phyloP scores from a whole-genome alignment of 1,284 basidiomycete genomes.

The Marasmius fiardii region DNA sequence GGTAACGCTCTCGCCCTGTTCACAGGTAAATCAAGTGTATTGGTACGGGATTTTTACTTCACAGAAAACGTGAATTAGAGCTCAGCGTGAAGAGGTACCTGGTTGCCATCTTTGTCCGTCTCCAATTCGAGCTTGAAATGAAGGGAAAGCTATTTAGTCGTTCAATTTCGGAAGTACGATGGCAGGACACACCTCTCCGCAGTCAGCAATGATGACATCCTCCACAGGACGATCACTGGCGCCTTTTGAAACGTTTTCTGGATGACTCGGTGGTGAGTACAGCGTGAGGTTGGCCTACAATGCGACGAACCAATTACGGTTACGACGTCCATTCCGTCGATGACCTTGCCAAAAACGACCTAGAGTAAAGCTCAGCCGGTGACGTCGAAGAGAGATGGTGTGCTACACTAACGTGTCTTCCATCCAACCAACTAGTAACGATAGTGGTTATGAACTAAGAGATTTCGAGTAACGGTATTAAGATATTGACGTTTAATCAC shows the following conservation, averaged over 20 bases:
- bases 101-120: constrained; percentile 65
- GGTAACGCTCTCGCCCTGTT: constrained; percentile 26
- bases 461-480: constrained; percentile 11
- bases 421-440: constrained; percentile 75
- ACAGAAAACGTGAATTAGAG: constrained; percentile 64
- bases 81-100: constrained; percentile 92
- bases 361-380: constrained; percentile 23
- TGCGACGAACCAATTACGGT: constrained; percentile 59
- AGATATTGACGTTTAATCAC: constrained; percentile 21
- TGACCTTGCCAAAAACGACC: constrained; percentile 90
- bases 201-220: constrained; percentile 75
- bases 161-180: background rate
- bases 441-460: constrained; percentile 80
- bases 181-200: constrained; percentile 68
- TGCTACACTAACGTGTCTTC: constrained; percentile 61
- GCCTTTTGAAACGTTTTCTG: constrained; percentile 73
- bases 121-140: constrained; percentile 64
- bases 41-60: constrained; percentile 49
- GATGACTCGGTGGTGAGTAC: constrained; percentile 16
- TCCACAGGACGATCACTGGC: constrained; percentile 65
- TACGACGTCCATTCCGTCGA: constrained; percentile 89
- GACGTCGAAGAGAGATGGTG: constrained; percentile 1
- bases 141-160: constrained; percentile 9
- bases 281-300: background rate
- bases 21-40: constrained; percentile 28